Base-by-base conservation (phyloP, 208 protist species). In the Crithidia acanthocephali region DNA sequence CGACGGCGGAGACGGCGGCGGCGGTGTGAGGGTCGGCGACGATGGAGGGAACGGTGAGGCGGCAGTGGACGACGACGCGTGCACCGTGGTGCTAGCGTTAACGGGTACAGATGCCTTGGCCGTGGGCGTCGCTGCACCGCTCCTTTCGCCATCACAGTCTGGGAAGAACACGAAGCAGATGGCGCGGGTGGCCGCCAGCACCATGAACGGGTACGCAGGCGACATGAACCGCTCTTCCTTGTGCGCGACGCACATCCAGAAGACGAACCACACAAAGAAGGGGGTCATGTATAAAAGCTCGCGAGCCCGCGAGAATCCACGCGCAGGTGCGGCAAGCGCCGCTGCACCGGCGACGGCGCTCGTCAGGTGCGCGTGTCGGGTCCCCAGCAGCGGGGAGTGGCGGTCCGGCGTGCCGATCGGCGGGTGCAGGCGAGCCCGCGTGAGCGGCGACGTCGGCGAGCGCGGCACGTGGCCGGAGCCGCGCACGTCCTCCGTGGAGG, bases 211-310 rank as follows among this genome's bases (percentile, higher is more conserved):
- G 74, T 98, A 99, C 8, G 95, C 81, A 0, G 93, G 87, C 35
- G 90, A 85, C 77, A 99, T 83, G 74, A 99, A 99, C 33, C 94
- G 87, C 78, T 98, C 96, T 61, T 98, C 97, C 78, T 99, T 99
- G 83, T 98, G 96, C n/a, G 95, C 79, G 42, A 98, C 68, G 25
- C 63, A 63, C 6, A 90, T 72, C 90, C 97, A 97, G 47, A 98
- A 94, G 18, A 23, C 44, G 47, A 98, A 80, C 94, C 94, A 98
- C 18, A 98, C 28, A 56, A 89, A 96, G 50, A 95, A 96, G 16
- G 95, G 90, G 11, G 75, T 72, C 11, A 94, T 74, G 72, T 86
- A 90, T n/a, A 87, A 67, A 40, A 94, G 68, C 59, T 74, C 62
- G 28, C 86, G 77, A 4, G 63, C 60, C 13, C 75, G 70, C 23